These are phyloP conservation scores for Thalassia testudinum DNA, from an alignment of 116 monocot genomes.

Conservation along the genomic window DNA sequence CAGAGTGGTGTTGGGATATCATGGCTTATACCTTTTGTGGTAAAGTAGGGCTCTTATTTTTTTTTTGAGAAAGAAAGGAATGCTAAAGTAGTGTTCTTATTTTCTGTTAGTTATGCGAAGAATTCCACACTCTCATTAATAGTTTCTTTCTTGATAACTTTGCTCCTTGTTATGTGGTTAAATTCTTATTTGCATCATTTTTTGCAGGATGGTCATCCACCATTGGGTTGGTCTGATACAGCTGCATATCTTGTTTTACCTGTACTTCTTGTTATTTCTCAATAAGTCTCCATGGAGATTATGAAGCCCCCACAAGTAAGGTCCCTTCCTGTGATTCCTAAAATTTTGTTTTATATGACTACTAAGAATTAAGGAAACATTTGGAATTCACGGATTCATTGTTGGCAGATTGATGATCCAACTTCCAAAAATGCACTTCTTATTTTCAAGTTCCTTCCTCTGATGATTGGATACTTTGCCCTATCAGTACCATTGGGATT, in stretches of 20 bases:
- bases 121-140: not conserved
- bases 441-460: constrained; percentile 74
- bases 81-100: constrained; percentile 21
- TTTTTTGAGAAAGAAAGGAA: too few relatives aligned
- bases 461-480: constrained; percentile 88
- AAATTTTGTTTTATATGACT: too few relatives aligned
- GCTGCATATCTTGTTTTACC: constrained; percentile 85
- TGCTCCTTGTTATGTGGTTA: too few relatives aligned
- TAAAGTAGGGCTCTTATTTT: constrained; percentile 4
- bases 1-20: constrained; percentile 94
- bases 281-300: constrained; percentile 89
- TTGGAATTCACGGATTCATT: too few relatives aligned
- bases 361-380: too few relatives aligned
- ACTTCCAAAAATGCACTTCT: constrained; percentile 61
- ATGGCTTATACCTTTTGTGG: constrained; percentile 95
- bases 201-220: constrained; percentile 95
- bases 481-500: constrained; percentile 72
- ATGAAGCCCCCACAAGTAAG: constrained; percentile 97
- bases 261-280: constrained; percentile 81
- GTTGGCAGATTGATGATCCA: constrained; percentile 67
- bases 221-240: constrained; percentile 90
- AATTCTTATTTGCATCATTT: not conserved
- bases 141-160: not conserved
- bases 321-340: not conserved
- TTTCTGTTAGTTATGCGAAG: not conserved